Evolutionary conservation across 208 protist genomes (phyloP).

Genomic region (Trichomonas tenax): DNA sequence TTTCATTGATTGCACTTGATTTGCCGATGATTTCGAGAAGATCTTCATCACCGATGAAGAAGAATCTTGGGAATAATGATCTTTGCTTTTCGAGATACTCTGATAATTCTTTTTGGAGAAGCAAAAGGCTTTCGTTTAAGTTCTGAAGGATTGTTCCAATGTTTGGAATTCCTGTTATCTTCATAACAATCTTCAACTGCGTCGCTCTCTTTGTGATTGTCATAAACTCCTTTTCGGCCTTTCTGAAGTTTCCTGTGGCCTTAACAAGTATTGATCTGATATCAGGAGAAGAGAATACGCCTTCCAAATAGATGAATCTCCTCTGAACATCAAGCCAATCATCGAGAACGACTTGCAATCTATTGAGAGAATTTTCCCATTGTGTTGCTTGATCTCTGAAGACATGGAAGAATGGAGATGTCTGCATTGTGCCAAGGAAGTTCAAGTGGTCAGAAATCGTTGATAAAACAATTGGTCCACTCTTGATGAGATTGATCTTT

Average conservation of each 20-base stretch:
- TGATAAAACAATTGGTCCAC: not conserved
- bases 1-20: constrained; percentile 25
- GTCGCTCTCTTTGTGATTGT: not conserved
- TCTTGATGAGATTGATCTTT: not conserved
- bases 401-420: constrained; percentile 13
- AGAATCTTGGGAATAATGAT: constrained; percentile 89
- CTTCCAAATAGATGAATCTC: constrained; percentile 17
- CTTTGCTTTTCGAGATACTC: constrained; percentile 28
- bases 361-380: not conserved
- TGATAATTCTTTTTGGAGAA: constrained; percentile 15
- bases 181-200: not conserved
- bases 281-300: not conserved
- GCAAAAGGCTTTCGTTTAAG: not conserved
- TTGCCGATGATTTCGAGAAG: constrained; percentile 97
- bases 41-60: constrained; percentile 98
- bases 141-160: not conserved
- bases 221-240: not conserved
- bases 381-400: not conserved
- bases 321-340: constrained; percentile 22
- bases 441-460: not conserved
- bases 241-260: not conserved
- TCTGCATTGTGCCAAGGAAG: not conserved
- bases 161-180: not conserved
- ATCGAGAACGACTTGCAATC: constrained; percentile 12
- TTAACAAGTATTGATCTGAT: not conserved